Base-by-base conservation (phyloP, 1,284 basidiomycete species). In the Rugosomyces carneus region DNA sequence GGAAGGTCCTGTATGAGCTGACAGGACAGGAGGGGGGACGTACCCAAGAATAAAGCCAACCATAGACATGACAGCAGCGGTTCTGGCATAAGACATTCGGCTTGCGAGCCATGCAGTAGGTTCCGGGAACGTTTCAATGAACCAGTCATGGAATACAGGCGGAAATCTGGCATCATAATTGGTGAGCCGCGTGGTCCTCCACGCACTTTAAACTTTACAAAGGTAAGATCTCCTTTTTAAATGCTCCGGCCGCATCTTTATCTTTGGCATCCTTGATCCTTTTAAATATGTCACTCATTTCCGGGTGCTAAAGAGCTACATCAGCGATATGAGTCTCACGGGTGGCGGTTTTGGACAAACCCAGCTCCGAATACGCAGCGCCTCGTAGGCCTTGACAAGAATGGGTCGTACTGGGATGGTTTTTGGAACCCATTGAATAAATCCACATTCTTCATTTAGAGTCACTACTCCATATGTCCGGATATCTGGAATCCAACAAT, bases 361-460 rank as follows among this genome's bases (percentile, higher is more conserved):
- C 75, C 82, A 92, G 34, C 66, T 61, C 42, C 66, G 67, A 52
- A 89, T 72, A 6, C 78, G 73, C 49, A 71, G 74, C 7, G 81
- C 69, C 0, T 76, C 73, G 60, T 98, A 99, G n/a, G 73, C 69
- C 52, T 84, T 84, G 42, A 76, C 60, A 20, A 99, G 70, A 32
- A 98, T 80, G 4, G 81, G 77, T 26, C 96, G 85, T 34, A 98
- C 70, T 1, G 93, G 89, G 23, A 83, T 75, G 0, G 95, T 98
- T 61, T 99, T 89, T 1, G 88, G 89, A 10, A 99, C 96, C 96
- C 96, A 99, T 80, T 99, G 93, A 50, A 99, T 92, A 49, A 99
- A 80, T 0, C 96, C 96, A 59, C 94, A 97, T 57, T 96, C 92
- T 58, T 99, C 95, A 61, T 98, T 98, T 48, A 99, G 73, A 1